Evolutionary conservation across 2,329 filamentous ascomycete species (phyloP).

Genomic region (Chaetothyriales sp.): DNA sequence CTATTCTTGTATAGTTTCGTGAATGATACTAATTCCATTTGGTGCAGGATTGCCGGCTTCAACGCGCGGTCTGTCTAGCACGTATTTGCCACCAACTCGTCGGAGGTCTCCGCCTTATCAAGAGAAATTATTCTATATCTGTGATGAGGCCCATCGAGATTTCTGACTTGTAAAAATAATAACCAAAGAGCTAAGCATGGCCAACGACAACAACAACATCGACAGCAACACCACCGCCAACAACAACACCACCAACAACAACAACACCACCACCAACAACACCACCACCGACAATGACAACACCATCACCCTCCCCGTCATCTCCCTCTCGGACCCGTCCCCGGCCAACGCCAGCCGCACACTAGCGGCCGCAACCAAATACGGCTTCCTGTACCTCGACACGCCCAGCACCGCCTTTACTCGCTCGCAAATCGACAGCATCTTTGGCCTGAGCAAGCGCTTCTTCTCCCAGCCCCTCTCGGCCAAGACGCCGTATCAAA

Average conservation of each 20-base stretch:
- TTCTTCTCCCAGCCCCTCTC: constrained; percentile 27
- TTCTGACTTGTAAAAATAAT: too few species aligned
- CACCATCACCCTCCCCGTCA: constrained; percentile 52
- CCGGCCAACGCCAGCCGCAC: constrained; percentile 51
- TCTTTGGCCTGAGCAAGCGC: constrained; percentile 54
- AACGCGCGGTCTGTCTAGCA: too few species aligned
- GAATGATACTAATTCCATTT: neutral
- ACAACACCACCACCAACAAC: neutral
- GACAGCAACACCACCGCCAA: too few species aligned
- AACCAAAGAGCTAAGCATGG: too few species aligned
- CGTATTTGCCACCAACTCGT: too few species aligned
- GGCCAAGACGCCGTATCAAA: constrained; percentile 48
- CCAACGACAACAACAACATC: too few species aligned
- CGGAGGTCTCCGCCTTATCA: too few species aligned
- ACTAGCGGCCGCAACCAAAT: constrained; percentile 63
- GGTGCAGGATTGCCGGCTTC: too few species aligned
- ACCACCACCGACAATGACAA: neutral
- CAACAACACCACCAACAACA: too few species aligned
- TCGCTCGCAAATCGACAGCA: constrained; percentile 49
- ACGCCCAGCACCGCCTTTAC: constrained; percentile 59
- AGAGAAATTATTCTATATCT: too few species aligned
- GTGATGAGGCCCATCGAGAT: too few species aligned
- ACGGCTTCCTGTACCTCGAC: constrained; percentile 83
- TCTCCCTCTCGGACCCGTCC: constrained; percentile 57
- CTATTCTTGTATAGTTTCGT: neutral